Conservation (phyloP, 257 asterid genomes). For the Plantago major region DNA sequence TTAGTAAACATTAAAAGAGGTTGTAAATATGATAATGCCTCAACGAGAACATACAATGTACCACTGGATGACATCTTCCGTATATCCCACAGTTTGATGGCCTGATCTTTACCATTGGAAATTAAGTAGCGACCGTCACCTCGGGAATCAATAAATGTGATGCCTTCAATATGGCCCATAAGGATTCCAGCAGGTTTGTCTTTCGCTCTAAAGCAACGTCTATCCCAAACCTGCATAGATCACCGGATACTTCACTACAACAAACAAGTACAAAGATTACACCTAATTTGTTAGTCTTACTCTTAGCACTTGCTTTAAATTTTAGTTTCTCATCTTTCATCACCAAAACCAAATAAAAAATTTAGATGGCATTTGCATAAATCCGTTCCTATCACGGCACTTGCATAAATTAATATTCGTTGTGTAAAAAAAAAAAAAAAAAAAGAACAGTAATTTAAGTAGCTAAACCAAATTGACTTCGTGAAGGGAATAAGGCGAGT, state of each 20-base stretch:
- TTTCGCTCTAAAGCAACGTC: conserved; percentile 66
- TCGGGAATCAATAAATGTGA: conserved; percentile 73
- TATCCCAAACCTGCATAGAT: conserved; percentile 74
- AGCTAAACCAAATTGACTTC: too few relatives aligned
- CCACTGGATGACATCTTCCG: conserved; percentile 66
- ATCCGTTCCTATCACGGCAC: too few relatives aligned
- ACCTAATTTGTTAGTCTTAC: conserved; percentile 10
- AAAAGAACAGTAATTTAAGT: too few relatives aligned
- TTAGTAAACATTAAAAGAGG: not conserved
- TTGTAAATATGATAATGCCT: not conserved
- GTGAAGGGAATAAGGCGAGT: too few relatives aligned
- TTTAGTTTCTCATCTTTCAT: too few relatives aligned
- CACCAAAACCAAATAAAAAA: too few relatives aligned
- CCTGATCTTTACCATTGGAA: conserved; percentile 88
- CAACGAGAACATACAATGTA: conserved; percentile 37
- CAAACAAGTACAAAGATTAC: not conserved
- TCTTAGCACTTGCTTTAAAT: not conserved
- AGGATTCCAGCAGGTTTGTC: conserved; percentile 73
- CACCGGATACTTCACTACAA: conserved; percentile 2
- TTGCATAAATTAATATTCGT: too few relatives aligned
- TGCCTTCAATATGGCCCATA: conserved; percentile 85
- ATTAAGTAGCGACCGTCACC: conserved; percentile 87
- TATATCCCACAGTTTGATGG: conserved; percentile 86
- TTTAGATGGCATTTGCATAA: too few relatives aligned
- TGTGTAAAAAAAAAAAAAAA: too few relatives aligned